Percentiles rank a stretch among this genome's conserved stretches.
Conservation (phyloP, 345 rosid species). For the Anacardium occidentale region DNA sequence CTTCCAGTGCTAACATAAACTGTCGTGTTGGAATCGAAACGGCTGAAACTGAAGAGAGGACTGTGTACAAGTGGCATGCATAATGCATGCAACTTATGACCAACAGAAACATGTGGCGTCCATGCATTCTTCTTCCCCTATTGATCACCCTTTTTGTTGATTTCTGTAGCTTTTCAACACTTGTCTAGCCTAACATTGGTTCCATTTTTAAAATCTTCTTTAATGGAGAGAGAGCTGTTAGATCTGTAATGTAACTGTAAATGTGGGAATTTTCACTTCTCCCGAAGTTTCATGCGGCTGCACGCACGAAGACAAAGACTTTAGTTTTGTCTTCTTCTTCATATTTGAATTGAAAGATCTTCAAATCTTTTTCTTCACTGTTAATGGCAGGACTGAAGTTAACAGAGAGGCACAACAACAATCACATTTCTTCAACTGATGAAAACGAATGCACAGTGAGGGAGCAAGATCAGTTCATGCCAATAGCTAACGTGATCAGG, state of each 20-base stretch:
- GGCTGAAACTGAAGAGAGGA: background rate
- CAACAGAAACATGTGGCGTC: constrained; percentile 41
- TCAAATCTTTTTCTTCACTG: background rate
- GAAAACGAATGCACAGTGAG: constrained; percentile 67
- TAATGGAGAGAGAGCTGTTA: no score
- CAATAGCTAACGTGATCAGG: constrained; percentile 86
- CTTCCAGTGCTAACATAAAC: background rate
- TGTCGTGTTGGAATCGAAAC: constrained; percentile 5
- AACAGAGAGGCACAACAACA: constrained; percentile 33
- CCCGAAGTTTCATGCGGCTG: background rate
- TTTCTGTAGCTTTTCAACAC: background rate
- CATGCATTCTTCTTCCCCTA: constrained; percentile 38
- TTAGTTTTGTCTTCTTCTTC: background rate
- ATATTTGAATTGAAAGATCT: background rate
- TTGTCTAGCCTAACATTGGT: background rate
- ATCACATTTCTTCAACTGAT: constrained; percentile 22
- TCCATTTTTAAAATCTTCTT: background rate
- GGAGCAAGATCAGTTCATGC: constrained; percentile 96
- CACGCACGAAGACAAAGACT: background rate
- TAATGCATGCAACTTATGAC: constrained; percentile 23
- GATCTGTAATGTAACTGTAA: background rate
- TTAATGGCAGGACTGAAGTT: constrained; percentile 25
- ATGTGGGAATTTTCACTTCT: background rate
- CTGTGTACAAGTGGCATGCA: constrained; percentile 36
- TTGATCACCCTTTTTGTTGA: background rate